Conservation (phyloP, 495 filamentous ascomycete species). For the Clavariopsis aquatica region DNA sequence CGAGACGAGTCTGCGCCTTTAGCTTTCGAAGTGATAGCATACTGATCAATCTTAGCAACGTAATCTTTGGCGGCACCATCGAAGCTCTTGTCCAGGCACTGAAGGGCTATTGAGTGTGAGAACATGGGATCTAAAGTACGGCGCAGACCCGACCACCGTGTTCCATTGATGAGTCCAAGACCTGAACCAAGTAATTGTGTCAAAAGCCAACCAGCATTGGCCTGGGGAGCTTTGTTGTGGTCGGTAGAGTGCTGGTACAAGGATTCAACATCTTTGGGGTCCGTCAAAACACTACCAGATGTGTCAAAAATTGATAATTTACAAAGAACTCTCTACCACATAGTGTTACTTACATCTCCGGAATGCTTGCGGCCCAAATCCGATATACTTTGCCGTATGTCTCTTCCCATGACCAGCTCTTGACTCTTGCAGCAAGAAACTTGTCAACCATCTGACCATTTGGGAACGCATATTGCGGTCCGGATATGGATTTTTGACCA, state of each 20-base stretch:
- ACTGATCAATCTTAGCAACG: no score
- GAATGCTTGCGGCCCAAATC: neutral
- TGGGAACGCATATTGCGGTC: neutral
- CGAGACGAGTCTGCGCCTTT: no score
- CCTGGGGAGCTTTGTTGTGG: constrained; percentile 12
- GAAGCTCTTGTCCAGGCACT: no score
- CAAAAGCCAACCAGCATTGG: constrained; percentile 42
- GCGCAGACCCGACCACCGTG: constrained; percentile 12
- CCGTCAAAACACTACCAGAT: neutral
- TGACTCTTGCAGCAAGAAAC: neutral
- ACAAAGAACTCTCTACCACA: no score
- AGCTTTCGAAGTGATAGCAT: no score
- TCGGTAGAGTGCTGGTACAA: constrained; percentile 10
- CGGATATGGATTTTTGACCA: no score
- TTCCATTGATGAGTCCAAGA: constrained; percentile 44
- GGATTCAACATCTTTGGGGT: neutral
- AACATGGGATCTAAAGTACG: no score
- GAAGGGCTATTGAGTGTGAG: no score
- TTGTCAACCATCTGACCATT: neutral
- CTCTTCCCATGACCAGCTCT: neutral
- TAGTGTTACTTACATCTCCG: neutral
- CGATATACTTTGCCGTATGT: neutral
- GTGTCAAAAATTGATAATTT: neutral
- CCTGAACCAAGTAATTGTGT: constrained; percentile 46
- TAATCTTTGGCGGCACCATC: no score